Evolutionary conservation across 352 stramenopile genomes (phyloP).

Genomic region (Achlya hypogyna): DNA sequence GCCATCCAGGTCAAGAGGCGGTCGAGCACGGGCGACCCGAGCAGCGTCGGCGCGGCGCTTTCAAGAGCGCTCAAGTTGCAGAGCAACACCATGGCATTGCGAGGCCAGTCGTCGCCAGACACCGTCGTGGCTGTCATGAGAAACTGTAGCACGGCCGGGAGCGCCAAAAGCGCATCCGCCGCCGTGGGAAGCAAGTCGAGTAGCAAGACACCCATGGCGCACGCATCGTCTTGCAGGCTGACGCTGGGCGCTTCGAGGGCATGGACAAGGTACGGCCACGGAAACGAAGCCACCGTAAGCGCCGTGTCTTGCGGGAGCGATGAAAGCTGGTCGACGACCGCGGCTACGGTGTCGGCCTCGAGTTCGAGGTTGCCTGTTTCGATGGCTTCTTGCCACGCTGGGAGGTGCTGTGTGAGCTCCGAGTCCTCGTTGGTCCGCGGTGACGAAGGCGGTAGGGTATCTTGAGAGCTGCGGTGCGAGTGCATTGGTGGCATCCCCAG

Average conservation of each 20-base stretch:
- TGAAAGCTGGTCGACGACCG: background rate
- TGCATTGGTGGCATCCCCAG: background rate
- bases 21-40: background rate
- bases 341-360: background rate
- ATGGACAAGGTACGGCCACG: background rate
- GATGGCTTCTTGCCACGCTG: background rate
- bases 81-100: background rate
- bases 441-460: background rate
- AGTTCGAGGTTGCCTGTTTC: background rate
- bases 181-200: background rate
- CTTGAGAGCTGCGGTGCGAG: background rate
- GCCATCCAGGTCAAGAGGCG: background rate
- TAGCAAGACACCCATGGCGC: background rate
- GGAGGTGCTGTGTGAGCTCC: background rate
- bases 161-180: background rate
- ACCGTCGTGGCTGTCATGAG: background rate
- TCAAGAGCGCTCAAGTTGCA: constrained; percentile 6
- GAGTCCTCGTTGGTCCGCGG: background rate
- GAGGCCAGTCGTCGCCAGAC: background rate
- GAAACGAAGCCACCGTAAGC: background rate
- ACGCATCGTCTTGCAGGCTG: background rate
- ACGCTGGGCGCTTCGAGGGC: no score
- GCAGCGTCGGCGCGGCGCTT: background rate
- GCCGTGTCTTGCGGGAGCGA: background rate
- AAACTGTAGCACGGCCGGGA: background rate